These are phyloP conservation scores for Scheffersomyces lignosus DNA, from an alignment of 805 yeast species.

Conservation along the genomic window DNA sequence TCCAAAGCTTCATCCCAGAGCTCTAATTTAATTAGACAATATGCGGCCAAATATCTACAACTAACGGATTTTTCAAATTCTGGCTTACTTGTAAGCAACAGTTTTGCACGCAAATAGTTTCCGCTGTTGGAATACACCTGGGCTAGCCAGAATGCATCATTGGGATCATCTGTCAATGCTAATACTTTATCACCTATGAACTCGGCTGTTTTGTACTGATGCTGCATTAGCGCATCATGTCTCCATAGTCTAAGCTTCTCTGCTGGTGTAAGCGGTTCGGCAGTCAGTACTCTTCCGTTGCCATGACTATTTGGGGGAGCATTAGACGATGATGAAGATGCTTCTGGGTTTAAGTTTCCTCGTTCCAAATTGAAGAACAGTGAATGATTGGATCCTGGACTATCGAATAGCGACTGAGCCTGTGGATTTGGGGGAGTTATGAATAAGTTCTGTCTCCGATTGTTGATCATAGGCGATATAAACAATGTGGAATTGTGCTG, in stretches of 20 bases:
- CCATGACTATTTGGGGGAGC: neutral
- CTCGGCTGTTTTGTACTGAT: constrained; percentile 86
- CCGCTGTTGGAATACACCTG: constrained; percentile 82
- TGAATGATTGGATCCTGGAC: constrained; percentile 41
- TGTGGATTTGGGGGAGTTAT: constrained; percentile 52
- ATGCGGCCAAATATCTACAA: constrained; percentile 79
- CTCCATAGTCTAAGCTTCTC: constrained; percentile 89
- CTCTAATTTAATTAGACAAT: constrained; percentile 69
- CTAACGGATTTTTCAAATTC: constrained; percentile 62
- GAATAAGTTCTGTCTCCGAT: constrained; percentile 39
- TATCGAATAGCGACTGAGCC: constrained; percentile 37
- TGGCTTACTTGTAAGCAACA: constrained; percentile 55
- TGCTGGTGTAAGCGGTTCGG: constrained; percentile 66
- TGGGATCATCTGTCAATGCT: constrained; percentile 80
- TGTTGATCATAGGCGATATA: constrained; percentile 64
- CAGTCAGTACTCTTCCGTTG: neutral
- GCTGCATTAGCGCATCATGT: constrained; percentile 90
- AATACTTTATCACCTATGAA: constrained; percentile 89
- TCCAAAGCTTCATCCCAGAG: constrained; percentile 88
- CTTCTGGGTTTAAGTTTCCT: neutral
- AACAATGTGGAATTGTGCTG: constrained; percentile 75
- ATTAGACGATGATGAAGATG: neutral
- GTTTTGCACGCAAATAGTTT: constrained; percentile 75
- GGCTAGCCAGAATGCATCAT: constrained; percentile 95
- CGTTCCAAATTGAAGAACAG: constrained; percentile 38